Evolutionary conservation across 345 rosid genomes (phyloP).

Genomic region (Linum tenue): DNA sequence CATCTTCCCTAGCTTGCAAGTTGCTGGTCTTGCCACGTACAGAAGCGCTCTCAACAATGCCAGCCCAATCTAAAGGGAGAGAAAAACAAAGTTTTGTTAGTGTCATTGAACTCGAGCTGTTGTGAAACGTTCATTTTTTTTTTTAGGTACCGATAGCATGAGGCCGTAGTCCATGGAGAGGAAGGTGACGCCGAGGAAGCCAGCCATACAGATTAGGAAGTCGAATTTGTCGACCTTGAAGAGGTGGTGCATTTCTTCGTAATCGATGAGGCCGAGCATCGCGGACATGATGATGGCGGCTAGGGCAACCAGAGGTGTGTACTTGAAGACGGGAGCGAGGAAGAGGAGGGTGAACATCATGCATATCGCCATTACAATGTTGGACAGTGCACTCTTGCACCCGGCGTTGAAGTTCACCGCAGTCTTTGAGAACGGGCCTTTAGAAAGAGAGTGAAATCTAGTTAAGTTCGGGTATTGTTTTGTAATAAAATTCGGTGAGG

Average conservation of each 20-base stretch:
- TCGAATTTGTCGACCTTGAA: constrained; percentile 78
- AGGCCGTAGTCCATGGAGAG: constrained; percentile 78
- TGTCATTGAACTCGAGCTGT: neutral
- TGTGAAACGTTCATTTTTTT: neutral
- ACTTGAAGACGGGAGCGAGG: constrained; percentile 73
- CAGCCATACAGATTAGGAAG: constrained; percentile 65
- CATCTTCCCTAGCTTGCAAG: constrained; percentile 61
- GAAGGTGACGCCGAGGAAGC: constrained; percentile 72
- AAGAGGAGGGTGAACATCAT: constrained; percentile 77
- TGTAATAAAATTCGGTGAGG: too few species aligned
- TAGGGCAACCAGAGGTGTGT: constrained; percentile 81
- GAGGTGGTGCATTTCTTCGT: constrained; percentile 48
- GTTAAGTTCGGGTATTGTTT: too few species aligned
- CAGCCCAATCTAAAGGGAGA: constrained; percentile 33
- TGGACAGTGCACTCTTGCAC: constrained; percentile 60
- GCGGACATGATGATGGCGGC: constrained; percentile 90
- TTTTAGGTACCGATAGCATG: constrained; percentile 46
- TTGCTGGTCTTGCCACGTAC: constrained; percentile 65
- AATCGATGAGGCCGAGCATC: constrained; percentile 75
- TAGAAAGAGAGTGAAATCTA: too few species aligned
- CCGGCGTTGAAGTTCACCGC: constrained; percentile 89
- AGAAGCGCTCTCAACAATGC: constrained; percentile 57
- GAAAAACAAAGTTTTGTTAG: neutral
- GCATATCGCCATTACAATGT: constrained; percentile 64
- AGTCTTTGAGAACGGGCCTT: constrained; percentile 92